These are phyloP conservation scores for Hyaloperonospora brassicae DNA, from an alignment of 352 stramenopile genomes.

Conservation along the genomic window DNA sequence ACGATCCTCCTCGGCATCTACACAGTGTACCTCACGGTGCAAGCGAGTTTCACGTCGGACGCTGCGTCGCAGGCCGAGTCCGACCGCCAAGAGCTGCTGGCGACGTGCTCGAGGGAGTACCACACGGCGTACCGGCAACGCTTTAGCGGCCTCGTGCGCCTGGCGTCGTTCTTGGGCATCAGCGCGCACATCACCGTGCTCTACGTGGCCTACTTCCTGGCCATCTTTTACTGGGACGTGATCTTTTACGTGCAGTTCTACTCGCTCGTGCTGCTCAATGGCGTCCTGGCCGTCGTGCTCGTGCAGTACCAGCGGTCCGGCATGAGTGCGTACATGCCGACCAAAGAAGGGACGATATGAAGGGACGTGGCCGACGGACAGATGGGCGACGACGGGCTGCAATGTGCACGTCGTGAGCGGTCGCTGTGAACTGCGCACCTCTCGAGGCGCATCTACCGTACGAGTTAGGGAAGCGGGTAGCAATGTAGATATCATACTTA, in stretches of 20 bases:
- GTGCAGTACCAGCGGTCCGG: conserved; percentile 56
- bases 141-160: conserved; percentile 50
- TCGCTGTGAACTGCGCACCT: background rate
- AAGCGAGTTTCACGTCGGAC: conserved; percentile 60
- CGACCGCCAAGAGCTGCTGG: conserved; percentile 47
- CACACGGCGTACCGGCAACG: conserved; percentile 46
- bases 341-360: conserved; percentile 34
- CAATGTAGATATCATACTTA: conserved; percentile 30
- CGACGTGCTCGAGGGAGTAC: conserved; percentile 57
- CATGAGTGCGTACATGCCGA: conserved; percentile 45
- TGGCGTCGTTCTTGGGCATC: conserved; percentile 79
- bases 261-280: conserved; percentile 58
- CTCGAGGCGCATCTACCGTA: no score
- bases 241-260: conserved; percentile 77
- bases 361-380: background rate
- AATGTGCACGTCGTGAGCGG: conserved; percentile 6
- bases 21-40: conserved; percentile 59
- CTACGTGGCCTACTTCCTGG: conserved; percentile 60
- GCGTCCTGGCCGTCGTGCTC: conserved; percentile 42
- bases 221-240: conserved; percentile 66
- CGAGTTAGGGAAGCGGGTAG: conserved; percentile 9
- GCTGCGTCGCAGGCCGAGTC: conserved; percentile 50
- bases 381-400: background rate
- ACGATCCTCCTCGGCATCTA: conserved; percentile 72
- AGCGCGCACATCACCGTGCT: conserved; percentile 64